phyloP scores from a whole-genome alignment of 805 yeast genomes.

The Saccharomycopsis microspora region DNA sequence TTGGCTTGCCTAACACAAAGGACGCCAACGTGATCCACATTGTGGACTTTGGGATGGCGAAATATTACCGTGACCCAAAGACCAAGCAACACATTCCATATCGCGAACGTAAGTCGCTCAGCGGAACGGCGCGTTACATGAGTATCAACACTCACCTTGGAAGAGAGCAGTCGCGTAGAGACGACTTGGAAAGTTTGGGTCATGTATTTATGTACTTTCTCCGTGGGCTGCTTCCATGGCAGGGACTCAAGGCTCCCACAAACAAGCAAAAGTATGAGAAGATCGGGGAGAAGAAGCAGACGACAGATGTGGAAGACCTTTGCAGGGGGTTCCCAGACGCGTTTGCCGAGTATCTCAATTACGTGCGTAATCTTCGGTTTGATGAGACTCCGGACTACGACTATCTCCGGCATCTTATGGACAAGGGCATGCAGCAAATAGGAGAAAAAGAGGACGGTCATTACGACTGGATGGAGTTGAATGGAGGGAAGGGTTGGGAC shows the following conservation, averaged over 20 bases:
- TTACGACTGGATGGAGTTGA: slow-evolving; percentile 75
- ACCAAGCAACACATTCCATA: slow-evolving; percentile 77
- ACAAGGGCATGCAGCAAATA: slow-evolving; percentile 43
- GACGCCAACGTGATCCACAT: slow-evolving; percentile 60
- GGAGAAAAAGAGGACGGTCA: slow-evolving; percentile 54
- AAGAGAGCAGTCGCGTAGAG: slow-evolving; percentile 74
- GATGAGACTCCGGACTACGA: slow-evolving; percentile 76
- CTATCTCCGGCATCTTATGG: slow-evolving; percentile 49
- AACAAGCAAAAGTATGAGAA: slow-evolving; percentile 75
- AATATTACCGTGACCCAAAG: slow-evolving; percentile 70
- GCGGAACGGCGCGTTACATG: slow-evolving; percentile 85
- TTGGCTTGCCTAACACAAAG: slow-evolving; percentile 48
- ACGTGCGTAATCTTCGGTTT: slow-evolving; percentile 57
- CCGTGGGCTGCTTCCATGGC: slow-evolving; percentile 80
- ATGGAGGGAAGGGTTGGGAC: slow-evolving; percentile 78
- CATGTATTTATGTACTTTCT: slow-evolving; percentile 74
- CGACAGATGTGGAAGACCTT: slow-evolving; percentile 50
- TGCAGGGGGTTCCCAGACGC: slow-evolving; percentile 57
- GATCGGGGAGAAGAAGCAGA: slow-evolving; percentile 71
- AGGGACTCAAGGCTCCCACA: slow-evolving; percentile 82
- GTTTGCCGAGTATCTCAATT: slow-evolving; percentile 61
- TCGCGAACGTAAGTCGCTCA: slow-evolving; percentile 65
- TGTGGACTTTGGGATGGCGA: slow-evolving; percentile 84
- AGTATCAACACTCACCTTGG: slow-evolving; percentile 83
- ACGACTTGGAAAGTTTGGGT: slow-evolving; percentile 71